Evolutionary conservation across 768 basidiomycete species (phyloP), one percentile per base, ranked within the genome.

Genomic region (Tricholoma terreum): DNA sequence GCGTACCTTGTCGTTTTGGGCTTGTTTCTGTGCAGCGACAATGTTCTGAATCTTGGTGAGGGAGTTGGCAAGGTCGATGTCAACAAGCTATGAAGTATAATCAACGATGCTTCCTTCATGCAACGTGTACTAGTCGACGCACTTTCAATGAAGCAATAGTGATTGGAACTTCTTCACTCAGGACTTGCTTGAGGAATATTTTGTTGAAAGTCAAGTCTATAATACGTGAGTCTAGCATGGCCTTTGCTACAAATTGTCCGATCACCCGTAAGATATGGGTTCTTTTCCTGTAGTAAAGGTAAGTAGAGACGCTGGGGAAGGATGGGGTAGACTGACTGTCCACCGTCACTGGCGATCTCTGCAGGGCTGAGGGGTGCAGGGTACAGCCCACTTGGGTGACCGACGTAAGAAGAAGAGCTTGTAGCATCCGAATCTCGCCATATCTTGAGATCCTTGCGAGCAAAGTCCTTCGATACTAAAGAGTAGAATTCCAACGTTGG

Each of bases 401-500:
- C 81, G 0, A 98, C 97, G 70, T 93, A 92, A 1, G 78, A 69
- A 4, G 86, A 84, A 22, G 81, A 68, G 34, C 80, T 78, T 52
- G 75, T 69, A 11, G 80, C 73, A 59, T 97, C 94, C 1, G 86
- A 85, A 66, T 94, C 92, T 57, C 94, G 81, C 97, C 97, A 98
- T 30, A 98, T 81, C 73, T 90, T 90, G 63, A 98, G 75, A 58
- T 91, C 86, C 64, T 88, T 84, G 54, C 92, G 79, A 0, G 94
- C 94, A 70, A 98, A 98, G 71, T 98, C 97, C 65, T 87, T 90
- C 42, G 92, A 96, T 7, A 94, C 97, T 50, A 98, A 75, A n/a
- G 95, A 91, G 71, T 98, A 99, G 75, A 99, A 99, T 74, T 99
- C 97, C 21, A 98, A 80, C 22, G 97, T 98, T 6, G 97, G 97